Base-by-base conservation (phyloP, 139 green algal genomes). In the Pleodorina starrii region DNA sequence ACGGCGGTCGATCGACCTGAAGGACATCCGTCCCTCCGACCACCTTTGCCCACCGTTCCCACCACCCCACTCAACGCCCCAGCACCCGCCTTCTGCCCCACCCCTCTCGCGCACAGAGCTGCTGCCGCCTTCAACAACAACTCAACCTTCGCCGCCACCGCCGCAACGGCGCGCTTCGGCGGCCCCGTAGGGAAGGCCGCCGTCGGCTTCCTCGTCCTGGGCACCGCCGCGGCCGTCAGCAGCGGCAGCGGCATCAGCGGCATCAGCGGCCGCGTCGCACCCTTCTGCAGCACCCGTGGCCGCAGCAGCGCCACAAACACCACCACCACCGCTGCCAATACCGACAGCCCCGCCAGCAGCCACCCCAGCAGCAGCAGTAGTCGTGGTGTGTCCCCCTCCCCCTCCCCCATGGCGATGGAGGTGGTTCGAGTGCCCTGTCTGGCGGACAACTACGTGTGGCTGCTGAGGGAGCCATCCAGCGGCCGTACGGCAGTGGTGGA, bases 401-500 rank as follows among this genome's bases (percentile, higher is more conserved):
- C n/a, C n/a, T n/a, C n/a, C n/a, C n/a, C n/a, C n/a, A n/a, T n/a
- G n/a, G 79, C 27, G 14, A 77, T 91, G 80, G 51, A 89, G 57
- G 87, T 94, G 0, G 73, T 91, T 21, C 90, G 92, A 3, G 87
- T 95, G 32, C 94, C 92, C 12, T 90, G 80, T 50, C 87, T 96
- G 11, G 88, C 60, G 5, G 94, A 96, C 86, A 98, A 98, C 85
- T 98, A 98, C 76, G 86, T 93, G 0, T 98, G 95, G 96, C 88
- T 98, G 43, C 68, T 97, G 40, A 90, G 93, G 36, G 96, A 98
- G 51, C 90, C 83, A 0, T 54, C 35, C 1, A 85, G 40, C 10
- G 89, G 92, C 69, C 72, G 93, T 46, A 96, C 94, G 2, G 96
- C 96, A 17, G 93, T 99, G 40, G 96, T 99, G 19, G 97, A 99